A percentile compares a stretch with the other conserved stretches of the same genome.
Conservation (phyloP, 1,284 basidiomycete species). For the Moesziomyces globuligerus region DNA sequence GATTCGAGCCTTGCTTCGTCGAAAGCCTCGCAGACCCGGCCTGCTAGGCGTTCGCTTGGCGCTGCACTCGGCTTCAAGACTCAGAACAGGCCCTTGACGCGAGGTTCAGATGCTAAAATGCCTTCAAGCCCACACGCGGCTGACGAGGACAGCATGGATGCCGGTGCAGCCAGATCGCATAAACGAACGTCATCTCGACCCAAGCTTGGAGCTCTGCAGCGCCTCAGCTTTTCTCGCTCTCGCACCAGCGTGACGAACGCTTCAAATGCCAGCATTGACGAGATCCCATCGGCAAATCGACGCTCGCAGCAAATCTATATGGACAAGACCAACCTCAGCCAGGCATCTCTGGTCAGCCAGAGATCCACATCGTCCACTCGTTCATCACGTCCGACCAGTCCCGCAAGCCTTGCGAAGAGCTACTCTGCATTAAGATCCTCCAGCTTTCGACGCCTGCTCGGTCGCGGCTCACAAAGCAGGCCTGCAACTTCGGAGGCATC, state of each 20-base stretch:
- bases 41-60: conserved; percentile 28
- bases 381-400: conserved; percentile 14
- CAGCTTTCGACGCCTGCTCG: conserved; percentile 28
- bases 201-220: conserved; percentile 29
- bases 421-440: conserved; percentile 27
- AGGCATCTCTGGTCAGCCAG: conserved; percentile 32
- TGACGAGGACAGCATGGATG: conserved; percentile 1
- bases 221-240: conserved; percentile 42
- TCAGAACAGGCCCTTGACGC: background rate
- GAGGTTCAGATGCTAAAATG: background rate
- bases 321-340: conserved; percentile 18
- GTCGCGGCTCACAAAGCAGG: conserved; percentile 12
- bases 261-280: conserved; percentile 25
- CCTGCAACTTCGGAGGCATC: background rate
- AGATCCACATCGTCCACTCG: conserved; percentile 21
- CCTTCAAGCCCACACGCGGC: background rate
- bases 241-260: conserved; percentile 24
- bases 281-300: background rate
- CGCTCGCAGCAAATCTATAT: conserved; percentile 5
- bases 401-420: conserved; percentile 26
- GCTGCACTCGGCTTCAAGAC: conserved; percentile 32
- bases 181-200: conserved; percentile 19
- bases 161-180: conserved; percentile 3
- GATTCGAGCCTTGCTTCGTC: background rate
- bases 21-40: background rate